phyloP scores from a whole-genome alignment of 179 eudicot species.

The Spinacia oleracea region DNA sequence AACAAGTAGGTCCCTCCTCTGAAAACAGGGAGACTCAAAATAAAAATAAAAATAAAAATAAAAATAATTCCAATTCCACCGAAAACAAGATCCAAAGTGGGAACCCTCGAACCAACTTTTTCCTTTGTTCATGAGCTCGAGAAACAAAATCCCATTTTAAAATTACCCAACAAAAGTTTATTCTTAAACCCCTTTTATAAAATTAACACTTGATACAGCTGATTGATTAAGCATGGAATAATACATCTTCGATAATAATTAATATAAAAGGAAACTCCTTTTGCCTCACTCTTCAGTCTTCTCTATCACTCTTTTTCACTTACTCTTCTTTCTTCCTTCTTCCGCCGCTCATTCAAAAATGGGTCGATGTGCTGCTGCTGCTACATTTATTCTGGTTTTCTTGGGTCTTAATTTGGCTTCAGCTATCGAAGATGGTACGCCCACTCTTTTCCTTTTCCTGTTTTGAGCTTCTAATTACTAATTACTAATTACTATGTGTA shows the following conservation, averaged over 20 bases:
- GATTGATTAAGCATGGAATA: constrained; percentile 11
- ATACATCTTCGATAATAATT: neutral
- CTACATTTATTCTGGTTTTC: neutral
- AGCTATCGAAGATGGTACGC: constrained; percentile 21
- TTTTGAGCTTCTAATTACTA: neutral
- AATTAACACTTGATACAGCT: neutral
- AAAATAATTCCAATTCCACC: neutral
- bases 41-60: neutral
- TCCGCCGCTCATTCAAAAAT: neutral
- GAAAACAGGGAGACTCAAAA: constrained; percentile 11
- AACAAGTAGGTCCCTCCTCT: neutral
- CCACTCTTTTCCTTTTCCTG: neutral
- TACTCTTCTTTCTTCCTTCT: neutral
- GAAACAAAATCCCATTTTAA: neutral
- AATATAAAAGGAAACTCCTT: constrained; percentile 5
- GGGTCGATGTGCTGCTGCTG: neutral
- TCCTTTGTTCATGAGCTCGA: constrained; percentile 4
- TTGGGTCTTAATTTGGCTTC: neutral
- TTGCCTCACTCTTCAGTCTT: neutral
- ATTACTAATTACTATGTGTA: neutral
- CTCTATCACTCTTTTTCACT: too few species aligned
- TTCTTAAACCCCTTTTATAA: neutral
- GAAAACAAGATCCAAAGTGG: neutral
- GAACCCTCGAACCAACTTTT: constrained; percentile 6
- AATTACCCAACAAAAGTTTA: neutral